Base-by-base conservation (phyloP, 1,139 yeast species). In the Debaryomycetaceae sp. region DNA sequence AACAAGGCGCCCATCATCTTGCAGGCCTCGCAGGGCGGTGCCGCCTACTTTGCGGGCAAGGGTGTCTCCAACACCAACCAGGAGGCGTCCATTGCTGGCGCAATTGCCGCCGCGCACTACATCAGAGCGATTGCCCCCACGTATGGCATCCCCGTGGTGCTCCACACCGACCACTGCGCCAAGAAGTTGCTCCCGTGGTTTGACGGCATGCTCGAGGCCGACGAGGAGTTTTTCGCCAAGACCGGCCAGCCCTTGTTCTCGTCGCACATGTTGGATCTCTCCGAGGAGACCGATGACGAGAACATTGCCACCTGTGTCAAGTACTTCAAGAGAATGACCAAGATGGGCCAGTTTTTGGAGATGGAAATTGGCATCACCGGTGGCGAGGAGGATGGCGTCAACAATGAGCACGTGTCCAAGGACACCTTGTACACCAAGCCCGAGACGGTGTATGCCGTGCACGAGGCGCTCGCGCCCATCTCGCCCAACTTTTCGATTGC, bases 311-410 rank as follows among this genome's bases (percentile, higher is more conserved):
- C 85, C 48, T 89, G 97, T 76, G 94, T 69, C 65, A 83, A 86
- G 73, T 93, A 93, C 79, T 91, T 93, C 71, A 74, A 74, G 64
- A 86, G 95, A 70, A 88, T 86, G 79, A 72, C 94, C 62, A 88
- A 85, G 71, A 76, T 89, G 79, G 75, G 78, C 73, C 97, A 91
- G 75, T 91, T 93, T 91, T 80, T 91, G 62, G 99, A 91, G 78
- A 93, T 91, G 98, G 99, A 91, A 77, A 91, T 91, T 61, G 99
- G 98, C 79, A 91, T 91, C 78, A 93, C 98, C 61, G 97, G 98
- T 72, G 98, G 98, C 82, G 98, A 91, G 75, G 98, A 91, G 73
- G 99, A 91, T 61, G 99, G 99, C 80, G 98, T 93, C 56, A 93
- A 91, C 82, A 93, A 91, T 78, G 93, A 89, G 68, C 75, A 79